These are phyloP conservation scores for Entamoeba moshkovskii DNA, from an alignment of 208 protist genomes.

Conservation along the genomic window DNA sequence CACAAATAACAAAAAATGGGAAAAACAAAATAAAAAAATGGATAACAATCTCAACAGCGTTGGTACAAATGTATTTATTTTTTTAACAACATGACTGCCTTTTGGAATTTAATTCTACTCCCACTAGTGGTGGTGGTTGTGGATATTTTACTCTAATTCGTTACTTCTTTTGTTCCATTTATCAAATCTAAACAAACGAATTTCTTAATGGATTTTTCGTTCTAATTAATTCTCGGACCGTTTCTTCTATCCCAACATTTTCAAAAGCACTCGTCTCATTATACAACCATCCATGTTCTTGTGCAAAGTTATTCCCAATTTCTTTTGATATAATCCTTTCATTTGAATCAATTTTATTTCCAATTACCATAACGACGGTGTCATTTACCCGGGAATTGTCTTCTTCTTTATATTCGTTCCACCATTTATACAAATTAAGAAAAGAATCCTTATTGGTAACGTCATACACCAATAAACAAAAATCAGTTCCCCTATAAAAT, in stretches of 20 bases:
- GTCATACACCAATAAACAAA: conserved; percentile 67
- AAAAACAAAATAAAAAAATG: too few relatives aligned
- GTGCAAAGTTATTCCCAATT: neutral
- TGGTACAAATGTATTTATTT: too few relatives aligned
- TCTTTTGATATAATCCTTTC: neutral
- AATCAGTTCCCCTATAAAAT: conserved; percentile 95
- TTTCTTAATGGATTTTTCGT: too few relatives aligned
- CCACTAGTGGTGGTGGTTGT: too few relatives aligned
- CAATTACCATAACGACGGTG: conserved; percentile 40
- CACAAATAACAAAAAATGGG: too few relatives aligned
- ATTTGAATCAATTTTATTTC: conserved; percentile 36
- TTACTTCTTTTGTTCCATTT: too few relatives aligned
- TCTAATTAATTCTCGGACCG: too few relatives aligned
- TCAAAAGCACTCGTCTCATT: neutral
- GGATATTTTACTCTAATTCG: too few relatives aligned
- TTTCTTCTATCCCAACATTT: neutral
- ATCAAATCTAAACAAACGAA: too few relatives aligned
- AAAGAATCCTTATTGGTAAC: conserved; percentile 33
- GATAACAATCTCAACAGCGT: too few relatives aligned
- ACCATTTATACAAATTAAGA: conserved; percentile 35
- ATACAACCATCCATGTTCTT: neutral
- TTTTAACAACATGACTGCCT: too few relatives aligned
- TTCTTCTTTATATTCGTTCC: conserved; percentile 25
- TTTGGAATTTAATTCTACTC: too few relatives aligned
- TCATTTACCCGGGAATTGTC: conserved; percentile 11